phyloP scores from a whole-genome alignment of 495 filamentous ascomycete genomes.

The Annulohypoxylon maeteangense region DNA sequence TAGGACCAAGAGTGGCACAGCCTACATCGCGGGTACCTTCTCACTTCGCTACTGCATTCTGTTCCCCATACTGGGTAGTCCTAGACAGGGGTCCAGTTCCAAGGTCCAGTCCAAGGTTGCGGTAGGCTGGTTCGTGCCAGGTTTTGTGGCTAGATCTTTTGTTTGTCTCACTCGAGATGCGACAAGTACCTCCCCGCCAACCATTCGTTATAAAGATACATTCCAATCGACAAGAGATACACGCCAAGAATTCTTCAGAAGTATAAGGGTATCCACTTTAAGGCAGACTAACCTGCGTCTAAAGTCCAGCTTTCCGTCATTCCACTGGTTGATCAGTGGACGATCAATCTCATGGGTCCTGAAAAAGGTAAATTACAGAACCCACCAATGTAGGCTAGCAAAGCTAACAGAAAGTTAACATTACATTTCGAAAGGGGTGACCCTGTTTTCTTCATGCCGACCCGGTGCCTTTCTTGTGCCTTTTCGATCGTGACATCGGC shows the following conservation, averaged over 20 bases:
- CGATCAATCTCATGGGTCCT: conserved; percentile 9
- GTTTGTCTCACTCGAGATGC: conserved; percentile 25
- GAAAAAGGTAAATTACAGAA: conserved; percentile 39
- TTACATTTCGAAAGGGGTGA: conserved; percentile 14
- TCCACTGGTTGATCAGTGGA: conserved; percentile 16
- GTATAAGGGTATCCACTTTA: conserved; percentile 16
- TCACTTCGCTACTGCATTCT: conserved; percentile 1
- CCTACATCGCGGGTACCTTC: conserved; percentile 8
- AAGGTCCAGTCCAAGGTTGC: conserved; percentile 10
- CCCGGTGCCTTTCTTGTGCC: background rate
- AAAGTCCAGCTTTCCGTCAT: conserved; percentile 13
- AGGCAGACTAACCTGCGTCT: conserved; percentile 29
- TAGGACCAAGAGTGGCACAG: conserved; percentile 22
- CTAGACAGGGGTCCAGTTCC: conserved; percentile 15
- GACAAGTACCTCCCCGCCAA: conserved; percentile 17
- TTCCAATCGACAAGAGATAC: conserved; percentile 13
- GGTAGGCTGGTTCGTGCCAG: conserved; percentile 21
- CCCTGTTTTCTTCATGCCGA: background rate
- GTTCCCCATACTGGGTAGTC: conserved; percentile 20
- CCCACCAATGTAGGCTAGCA: conserved; percentile 20
- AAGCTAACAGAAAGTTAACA: conserved; percentile 6
- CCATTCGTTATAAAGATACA: conserved; percentile 12
- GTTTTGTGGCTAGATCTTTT: conserved; percentile 29
- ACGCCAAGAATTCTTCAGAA: conserved; percentile 27
- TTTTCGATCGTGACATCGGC: conserved; percentile 10